A percentile compares a stretch with the other conserved stretches of the same genome.
These are phyloP conservation scores for Tarenaya hassleriana DNA, from an alignment of 345 rosid genomes.

Conservation along the genomic window DNA sequence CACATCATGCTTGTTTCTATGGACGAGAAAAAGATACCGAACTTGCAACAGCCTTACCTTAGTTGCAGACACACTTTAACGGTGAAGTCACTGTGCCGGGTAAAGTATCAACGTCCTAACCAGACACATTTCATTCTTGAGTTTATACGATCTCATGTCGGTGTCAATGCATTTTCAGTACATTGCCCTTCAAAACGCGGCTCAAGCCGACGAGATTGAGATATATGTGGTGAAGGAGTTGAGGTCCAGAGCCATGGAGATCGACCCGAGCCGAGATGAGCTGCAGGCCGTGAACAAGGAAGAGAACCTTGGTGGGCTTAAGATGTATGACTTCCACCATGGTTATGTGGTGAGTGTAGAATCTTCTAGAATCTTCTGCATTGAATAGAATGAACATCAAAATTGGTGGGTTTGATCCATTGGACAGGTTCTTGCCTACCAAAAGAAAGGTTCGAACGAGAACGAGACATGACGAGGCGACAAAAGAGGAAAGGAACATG, in stretches of 20 bases:
- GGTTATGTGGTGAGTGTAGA: slow-evolving; percentile 37
- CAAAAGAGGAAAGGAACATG: neutral
- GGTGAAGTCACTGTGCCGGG: slow-evolving; percentile 38
- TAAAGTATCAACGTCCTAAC: slow-evolving; percentile 10
- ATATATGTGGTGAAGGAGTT: slow-evolving; percentile 25
- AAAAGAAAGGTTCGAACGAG: slow-evolving; percentile 15
- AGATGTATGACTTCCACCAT: slow-evolving; percentile 18
- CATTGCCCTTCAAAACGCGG: slow-evolving; percentile 41
- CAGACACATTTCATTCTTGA: no score
- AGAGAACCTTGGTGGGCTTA: slow-evolving; percentile 35
- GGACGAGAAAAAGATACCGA: slow-evolving; percentile 39
- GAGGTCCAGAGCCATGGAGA: slow-evolving; percentile 6
- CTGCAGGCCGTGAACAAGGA: slow-evolving; percentile 34
- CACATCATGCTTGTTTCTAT: slow-evolving; percentile 38
- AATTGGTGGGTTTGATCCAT: neutral
- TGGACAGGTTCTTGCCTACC: slow-evolving; percentile 42
- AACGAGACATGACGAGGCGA: no score
- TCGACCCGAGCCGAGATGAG: slow-evolving; percentile 29
- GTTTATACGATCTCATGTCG: no score
- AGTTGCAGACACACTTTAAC: slow-evolving; percentile 42
- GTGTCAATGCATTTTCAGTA: slow-evolving; percentile 21
- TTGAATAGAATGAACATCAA: no score
- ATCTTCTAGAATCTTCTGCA: neutral
- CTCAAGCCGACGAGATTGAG: slow-evolving; percentile 38
- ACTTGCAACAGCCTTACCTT: slow-evolving; percentile 40